Evolutionary conservation across 1,284 basidiomycete genomes (phyloP).

Genomic region (Apiotrichum siamense): DNA sequence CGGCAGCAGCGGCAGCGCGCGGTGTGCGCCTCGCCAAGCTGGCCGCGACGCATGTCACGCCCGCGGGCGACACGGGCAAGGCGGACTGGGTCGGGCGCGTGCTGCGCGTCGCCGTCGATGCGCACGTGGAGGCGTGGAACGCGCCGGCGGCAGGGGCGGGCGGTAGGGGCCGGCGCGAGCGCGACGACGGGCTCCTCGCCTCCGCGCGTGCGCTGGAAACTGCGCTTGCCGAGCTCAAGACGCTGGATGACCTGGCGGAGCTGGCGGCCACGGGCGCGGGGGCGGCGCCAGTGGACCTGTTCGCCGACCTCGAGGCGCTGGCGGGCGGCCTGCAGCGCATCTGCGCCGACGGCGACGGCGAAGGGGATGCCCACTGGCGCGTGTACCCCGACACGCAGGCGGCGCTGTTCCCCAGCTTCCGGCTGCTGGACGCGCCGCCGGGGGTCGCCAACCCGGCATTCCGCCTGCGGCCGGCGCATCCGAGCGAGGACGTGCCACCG

Average conservation of each 20-base stretch:
- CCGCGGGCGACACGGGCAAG: conserved; percentile 23
- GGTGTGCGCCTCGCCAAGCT: conserved; percentile 30
- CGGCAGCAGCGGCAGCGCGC: not conserved
- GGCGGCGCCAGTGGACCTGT: conserved; percentile 31
- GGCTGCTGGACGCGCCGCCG: conserved; percentile 2
- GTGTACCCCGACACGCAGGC: conserved; percentile 6
- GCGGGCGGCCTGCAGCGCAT: conserved; percentile 9
- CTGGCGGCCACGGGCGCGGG: conserved; percentile 5
- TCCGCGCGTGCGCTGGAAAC: conserved; percentile 21
- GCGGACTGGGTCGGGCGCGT: conserved; percentile 27
- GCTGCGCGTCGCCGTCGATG: conserved; percentile 17
- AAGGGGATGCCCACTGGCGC: not conserved
- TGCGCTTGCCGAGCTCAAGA: conserved; percentile 30
- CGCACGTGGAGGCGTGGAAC: conserved; percentile 32
- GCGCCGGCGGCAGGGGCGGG: too few species aligned
- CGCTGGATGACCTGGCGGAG: conserved; percentile 29
- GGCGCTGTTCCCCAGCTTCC: conserved; percentile 14
- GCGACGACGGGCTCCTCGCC: conserved; percentile 11
- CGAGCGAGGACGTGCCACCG: conserved; percentile 12
- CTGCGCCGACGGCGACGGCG: not conserved
- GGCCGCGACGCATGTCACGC: conserved; percentile 31
- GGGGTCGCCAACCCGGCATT: conserved; percentile 7
- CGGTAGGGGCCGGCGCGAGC: too few species aligned
- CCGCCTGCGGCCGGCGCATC: conserved; percentile 10
- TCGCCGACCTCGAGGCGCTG: conserved; percentile 32